phyloP scores from a whole-genome alignment of 2,329 filamentous ascomycete species.

The Chaetothyriales sp. region DNA sequence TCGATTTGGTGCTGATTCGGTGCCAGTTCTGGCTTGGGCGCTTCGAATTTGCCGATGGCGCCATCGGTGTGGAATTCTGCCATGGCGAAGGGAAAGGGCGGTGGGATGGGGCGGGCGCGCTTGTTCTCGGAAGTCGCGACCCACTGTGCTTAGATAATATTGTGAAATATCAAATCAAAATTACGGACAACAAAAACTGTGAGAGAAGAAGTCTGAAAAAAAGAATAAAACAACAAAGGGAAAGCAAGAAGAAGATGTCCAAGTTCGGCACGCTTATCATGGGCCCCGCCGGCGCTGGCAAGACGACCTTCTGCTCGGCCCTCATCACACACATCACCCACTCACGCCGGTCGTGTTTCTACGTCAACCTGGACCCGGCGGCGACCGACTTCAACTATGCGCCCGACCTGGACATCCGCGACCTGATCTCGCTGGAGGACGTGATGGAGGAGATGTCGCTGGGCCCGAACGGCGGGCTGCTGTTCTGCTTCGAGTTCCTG shows the following conservation, averaged over 20 bases:
- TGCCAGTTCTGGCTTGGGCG: not conserved
- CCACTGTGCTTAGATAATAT: too few relatives aligned
- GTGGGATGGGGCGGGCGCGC: not conserved
- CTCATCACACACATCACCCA: conserved; percentile 86
- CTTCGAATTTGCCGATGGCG: not conserved
- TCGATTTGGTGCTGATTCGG: too few relatives aligned
- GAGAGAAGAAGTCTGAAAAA: not conserved
- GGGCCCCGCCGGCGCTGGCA: conserved; percentile 90
- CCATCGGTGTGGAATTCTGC: not conserved
- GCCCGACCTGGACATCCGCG: conserved; percentile 88
- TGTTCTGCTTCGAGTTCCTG: conserved; percentile 93
- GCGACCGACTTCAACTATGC: conserved; percentile 84
- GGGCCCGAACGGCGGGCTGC: conserved; percentile 80
- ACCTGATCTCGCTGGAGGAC: conserved; percentile 83
- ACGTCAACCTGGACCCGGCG: conserved; percentile 94
- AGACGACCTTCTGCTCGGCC: conserved; percentile 89
- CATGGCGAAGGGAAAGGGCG: not conserved
- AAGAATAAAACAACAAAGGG: not conserved
- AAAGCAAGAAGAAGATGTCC: conserved; percentile 44
- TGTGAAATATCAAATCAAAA: not conserved
- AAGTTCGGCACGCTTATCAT: conserved; percentile 93
- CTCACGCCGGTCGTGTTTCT: conserved; percentile 86
- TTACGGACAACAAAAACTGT: not conserved
- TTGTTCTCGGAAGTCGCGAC: not conserved
- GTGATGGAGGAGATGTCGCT: conserved; percentile 91